Percentiles rank a stretch among this genome's conserved stretches.
Evolutionary conservation across 495 filamentous ascomycete species (phyloP).

Genomic region (Xylaria bambusicola): DNA sequence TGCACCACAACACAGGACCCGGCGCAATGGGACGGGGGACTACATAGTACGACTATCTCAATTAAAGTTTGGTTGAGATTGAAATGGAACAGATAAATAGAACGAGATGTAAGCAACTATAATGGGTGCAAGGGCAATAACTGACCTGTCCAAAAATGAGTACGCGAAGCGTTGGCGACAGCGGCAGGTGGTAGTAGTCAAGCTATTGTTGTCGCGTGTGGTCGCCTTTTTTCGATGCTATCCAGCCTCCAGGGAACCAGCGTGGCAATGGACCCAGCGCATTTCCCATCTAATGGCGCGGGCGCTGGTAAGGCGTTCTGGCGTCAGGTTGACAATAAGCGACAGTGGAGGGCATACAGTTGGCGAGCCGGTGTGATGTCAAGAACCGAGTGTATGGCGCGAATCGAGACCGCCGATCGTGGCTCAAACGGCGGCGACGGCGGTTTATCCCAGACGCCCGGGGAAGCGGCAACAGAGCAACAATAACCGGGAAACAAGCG

Average conservation of each 20-base stretch:
- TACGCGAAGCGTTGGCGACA: conserved; percentile 6
- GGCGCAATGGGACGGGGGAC: conserved; percentile 8
- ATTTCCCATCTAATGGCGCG: conserved; percentile 36
- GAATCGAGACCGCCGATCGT: not conserved
- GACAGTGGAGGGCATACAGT: not conserved
- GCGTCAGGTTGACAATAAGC: conserved; percentile 12
- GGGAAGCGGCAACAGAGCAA: not conserved
- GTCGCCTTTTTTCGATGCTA: conserved; percentile 29
- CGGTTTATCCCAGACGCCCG: not conserved
- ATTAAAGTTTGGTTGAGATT: not conserved
- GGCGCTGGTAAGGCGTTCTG: conserved; percentile 5
- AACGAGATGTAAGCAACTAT: not conserved
- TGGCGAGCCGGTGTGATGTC: not conserved
- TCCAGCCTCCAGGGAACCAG: conserved; percentile 38
- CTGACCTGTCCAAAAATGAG: conserved; percentile 9
- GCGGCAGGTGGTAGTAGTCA: conserved; percentile 17
- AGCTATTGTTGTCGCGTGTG: conserved; percentile 33
- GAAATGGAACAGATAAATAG: not conserved
- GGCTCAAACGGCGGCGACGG: conserved; percentile 4
- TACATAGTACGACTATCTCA: not conserved
- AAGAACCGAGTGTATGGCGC: not conserved
- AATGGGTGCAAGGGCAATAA: not conserved
- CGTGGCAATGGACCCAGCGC: conserved; percentile 36
- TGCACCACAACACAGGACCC: conserved; percentile 1
- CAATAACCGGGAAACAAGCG: not conserved